These are phyloP conservation scores for Ogataea salicorniae DNA, from an alignment of 805 yeast genomes.

Conservation along the genomic window DNA sequence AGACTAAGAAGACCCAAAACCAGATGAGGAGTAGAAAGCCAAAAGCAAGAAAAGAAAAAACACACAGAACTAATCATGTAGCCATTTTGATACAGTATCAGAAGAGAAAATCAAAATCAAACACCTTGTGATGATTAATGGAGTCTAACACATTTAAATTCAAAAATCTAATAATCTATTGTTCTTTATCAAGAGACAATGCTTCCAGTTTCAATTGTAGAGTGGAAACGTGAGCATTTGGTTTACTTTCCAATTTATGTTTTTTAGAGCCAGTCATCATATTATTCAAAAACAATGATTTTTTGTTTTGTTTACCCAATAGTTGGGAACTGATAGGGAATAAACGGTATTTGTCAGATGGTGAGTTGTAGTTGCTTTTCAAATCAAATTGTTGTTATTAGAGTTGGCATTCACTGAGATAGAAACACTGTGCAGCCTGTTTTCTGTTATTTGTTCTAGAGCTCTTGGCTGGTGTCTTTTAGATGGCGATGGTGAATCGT, in stretches of 20 bases:
- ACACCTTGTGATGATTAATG: not conserved
- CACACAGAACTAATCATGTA: too few species aligned
- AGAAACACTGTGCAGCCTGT: not conserved
- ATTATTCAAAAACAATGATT: conserved; percentile 8
- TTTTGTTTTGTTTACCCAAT: conserved; percentile 6
- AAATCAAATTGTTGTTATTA: conserved; percentile 4
- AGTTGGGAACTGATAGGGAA: conserved; percentile 17
- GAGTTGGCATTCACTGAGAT: conserved; percentile 4
- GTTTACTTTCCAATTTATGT: not conserved
- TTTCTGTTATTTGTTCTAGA: not conserved
- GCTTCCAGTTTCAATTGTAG: conserved; percentile 13
- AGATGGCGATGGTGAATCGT: not conserved
- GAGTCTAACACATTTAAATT: not conserved
- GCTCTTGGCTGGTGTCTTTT: not conserved
- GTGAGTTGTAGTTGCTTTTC: conserved; percentile 10
- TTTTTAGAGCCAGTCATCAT: not conserved
- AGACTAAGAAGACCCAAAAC: too few species aligned
- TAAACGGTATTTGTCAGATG: conserved; percentile 12
- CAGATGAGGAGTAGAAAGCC: too few species aligned
- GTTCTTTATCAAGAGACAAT: conserved; percentile 6
- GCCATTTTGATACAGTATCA: not conserved
- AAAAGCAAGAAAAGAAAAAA: too few species aligned
- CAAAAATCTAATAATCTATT: not conserved
- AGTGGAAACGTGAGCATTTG: not conserved
- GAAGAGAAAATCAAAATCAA: not conserved